These are phyloP conservation scores for Kluyveromyces sp. DNA, from an alignment of 1,139 yeast species.

Conservation along the genomic window DNA sequence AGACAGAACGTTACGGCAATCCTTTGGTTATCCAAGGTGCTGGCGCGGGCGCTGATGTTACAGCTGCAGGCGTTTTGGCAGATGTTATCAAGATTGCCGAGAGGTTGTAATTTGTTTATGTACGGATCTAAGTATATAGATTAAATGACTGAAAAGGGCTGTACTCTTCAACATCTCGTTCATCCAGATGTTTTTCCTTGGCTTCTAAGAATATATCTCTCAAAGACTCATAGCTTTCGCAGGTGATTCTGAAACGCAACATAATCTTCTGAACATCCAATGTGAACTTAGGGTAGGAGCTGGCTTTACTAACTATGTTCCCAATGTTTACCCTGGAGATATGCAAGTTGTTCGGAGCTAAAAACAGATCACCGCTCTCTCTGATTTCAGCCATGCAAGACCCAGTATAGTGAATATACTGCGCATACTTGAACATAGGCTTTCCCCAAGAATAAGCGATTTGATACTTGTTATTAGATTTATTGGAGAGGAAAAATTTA, in stretches of 20 bases:
- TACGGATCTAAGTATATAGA: slow-evolving; percentile 3
- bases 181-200: slow-evolving; percentile 38
- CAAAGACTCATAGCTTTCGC: slow-evolving; percentile 46
- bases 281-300: slow-evolving; percentile 26
- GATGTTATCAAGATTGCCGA: slow-evolving; percentile 88
- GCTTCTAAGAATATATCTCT: slow-evolving; percentile 54
- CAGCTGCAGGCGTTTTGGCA: slow-evolving; percentile 97
- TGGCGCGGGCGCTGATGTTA: slow-evolving; percentile 98
- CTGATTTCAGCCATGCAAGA: slow-evolving; percentile 82
- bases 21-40: slow-evolving; percentile 97
- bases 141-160: slow-evolving; percentile 6
- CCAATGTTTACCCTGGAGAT: slow-evolving; percentile 52
- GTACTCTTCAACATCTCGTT: slow-evolving; percentile 7
- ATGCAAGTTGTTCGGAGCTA: slow-evolving; percentile 77
- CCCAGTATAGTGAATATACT: slow-evolving; percentile 85
- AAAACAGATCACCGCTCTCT: slow-evolving; percentile 69
- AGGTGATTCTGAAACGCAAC: slow-evolving; percentile 57
- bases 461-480: slow-evolving; percentile 43
- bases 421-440: slow-evolving; percentile 75
- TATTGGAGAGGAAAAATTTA: slow-evolving; percentile 45
- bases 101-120: slow-evolving; percentile 41
- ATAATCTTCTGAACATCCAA: slow-evolving; percentile 68
- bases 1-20: slow-evolving; percentile 82
- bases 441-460: slow-evolving; percentile 87
- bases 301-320: slow-evolving; percentile 25